Conservation (phyloP, 495 filamentous ascomycete genomes). For the Hyphodiscus hymeniophilus region DNA sequence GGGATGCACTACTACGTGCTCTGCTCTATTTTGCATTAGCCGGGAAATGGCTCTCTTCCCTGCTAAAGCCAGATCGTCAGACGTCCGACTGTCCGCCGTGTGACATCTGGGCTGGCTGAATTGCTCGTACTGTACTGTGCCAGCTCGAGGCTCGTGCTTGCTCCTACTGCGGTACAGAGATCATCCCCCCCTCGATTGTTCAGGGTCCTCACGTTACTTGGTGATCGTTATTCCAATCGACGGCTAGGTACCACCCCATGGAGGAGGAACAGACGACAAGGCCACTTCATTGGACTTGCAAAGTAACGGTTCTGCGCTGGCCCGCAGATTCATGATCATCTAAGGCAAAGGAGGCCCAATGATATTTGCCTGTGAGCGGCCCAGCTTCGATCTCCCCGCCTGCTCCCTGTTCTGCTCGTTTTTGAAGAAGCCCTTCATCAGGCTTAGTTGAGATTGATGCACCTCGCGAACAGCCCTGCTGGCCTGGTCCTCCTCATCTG, state of each 20-base stretch:
- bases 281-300: slow-evolving; percentile 10
- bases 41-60: too few relatives aligned
- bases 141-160: too few relatives aligned
- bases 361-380: slow-evolving; percentile 13
- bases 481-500: slow-evolving; percentile 6
- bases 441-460: slow-evolving; percentile 19
- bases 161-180: neutral
- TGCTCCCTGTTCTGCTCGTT: slow-evolving; percentile 11
- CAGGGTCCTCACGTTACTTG: slow-evolving; percentile 18
- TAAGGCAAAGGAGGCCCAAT: slow-evolving; percentile 15
- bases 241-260: neutral
- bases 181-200: neutral
- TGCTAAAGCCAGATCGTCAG: too few relatives aligned
- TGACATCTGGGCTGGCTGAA: too few relatives aligned
- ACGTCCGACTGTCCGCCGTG: too few relatives aligned
- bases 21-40: too few relatives aligned
- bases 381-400: slow-evolving; percentile 21
- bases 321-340: slow-evolving; percentile 15
- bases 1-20: too few relatives aligned
- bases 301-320: slow-evolving; percentile 23
- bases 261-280: too few relatives aligned
- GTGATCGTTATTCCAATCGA: slow-evolving; percentile 5
- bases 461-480: slow-evolving; percentile 17
- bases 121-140: too few relatives aligned
- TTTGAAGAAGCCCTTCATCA: slow-evolving; percentile 6